These are phyloP conservation scores for Kuraishia ogatae DNA, from an alignment of 805 yeast genomes.

Conservation along the genomic window DNA sequence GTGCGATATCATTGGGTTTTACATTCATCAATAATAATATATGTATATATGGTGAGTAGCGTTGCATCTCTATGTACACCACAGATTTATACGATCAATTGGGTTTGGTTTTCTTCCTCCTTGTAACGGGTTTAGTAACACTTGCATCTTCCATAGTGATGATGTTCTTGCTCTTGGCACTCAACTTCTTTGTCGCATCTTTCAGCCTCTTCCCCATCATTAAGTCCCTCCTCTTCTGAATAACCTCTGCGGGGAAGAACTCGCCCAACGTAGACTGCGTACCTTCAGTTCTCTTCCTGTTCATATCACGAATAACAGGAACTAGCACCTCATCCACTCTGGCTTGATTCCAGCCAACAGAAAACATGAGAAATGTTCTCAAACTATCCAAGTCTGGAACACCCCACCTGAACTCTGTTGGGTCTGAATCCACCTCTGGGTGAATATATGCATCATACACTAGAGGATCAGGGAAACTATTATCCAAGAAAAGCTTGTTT, in stretches of 20 bases:
- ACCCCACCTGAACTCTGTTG: conserved; percentile 83
- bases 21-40: background rate
- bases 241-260: conserved; percentile 55
- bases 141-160: background rate
- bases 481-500: conserved; percentile 48
- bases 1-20: background rate
- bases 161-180: conserved; percentile 9
- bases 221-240: conserved; percentile 35
- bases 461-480: conserved; percentile 58
- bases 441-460: conserved; percentile 66
- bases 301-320: conserved; percentile 78
- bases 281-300: conserved; percentile 46
- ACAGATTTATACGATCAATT: background rate
- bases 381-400: conserved; percentile 75
- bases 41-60: background rate
- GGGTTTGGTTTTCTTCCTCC: background rate
- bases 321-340: conserved; percentile 75
- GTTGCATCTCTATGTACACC: too few relatives aligned
- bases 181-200: conserved; percentile 45
- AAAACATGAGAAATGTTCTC: conserved; percentile 56
- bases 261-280: conserved; percentile 55
- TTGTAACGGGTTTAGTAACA: background rate
- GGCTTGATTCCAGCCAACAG: conserved; percentile 74
- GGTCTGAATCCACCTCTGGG: conserved; percentile 83
- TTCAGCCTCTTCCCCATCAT: conserved; percentile 53